These are phyloP conservation scores for Rhodocollybia butyracea DNA, from an alignment of 768 basidiomycete genomes.

Conservation along the genomic window DNA sequence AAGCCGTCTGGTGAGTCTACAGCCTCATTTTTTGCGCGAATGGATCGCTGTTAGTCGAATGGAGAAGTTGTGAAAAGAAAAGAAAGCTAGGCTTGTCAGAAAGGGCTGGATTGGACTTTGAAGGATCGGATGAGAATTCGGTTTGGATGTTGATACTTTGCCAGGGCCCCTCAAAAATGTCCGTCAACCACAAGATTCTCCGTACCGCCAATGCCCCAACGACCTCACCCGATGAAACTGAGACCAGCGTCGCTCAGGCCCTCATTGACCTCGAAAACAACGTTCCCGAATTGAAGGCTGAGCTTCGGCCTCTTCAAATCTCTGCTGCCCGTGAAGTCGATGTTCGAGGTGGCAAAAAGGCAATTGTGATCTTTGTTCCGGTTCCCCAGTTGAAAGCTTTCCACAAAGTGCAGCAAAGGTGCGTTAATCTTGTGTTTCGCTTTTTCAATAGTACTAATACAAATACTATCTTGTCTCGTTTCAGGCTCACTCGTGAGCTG, in stretches of 20 bases:
- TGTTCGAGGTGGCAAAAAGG: slow-evolving; percentile 99
- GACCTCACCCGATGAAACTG: slow-evolving; percentile 86
- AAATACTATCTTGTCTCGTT: no score
- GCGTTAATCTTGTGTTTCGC: slow-evolving; percentile 17
- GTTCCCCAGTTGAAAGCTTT: slow-evolving; percentile 97
- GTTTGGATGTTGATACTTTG: slow-evolving; percentile 9
- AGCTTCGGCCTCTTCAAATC: slow-evolving; percentile 94
- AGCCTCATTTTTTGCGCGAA: slow-evolving; percentile 4
- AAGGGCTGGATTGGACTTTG: slow-evolving; percentile 55
- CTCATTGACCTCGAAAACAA: slow-evolving; percentile 97
- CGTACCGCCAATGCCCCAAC: slow-evolving; percentile 95
- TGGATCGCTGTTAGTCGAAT: slow-evolving; percentile 19
- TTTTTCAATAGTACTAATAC: not conserved
- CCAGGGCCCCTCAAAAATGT: slow-evolving; percentile 59
- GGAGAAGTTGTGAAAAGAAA: slow-evolving; percentile 15
- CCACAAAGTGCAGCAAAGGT: slow-evolving; percentile 98
- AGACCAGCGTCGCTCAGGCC: slow-evolving; percentile 90
- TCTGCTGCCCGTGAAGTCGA: slow-evolving; percentile 98
- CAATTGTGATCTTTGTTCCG: slow-evolving; percentile 97
- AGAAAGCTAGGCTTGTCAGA: slow-evolving; percentile 21
- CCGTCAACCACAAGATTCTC: slow-evolving; percentile 82
- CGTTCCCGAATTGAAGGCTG: slow-evolving; percentile 96
- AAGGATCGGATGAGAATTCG: slow-evolving; percentile 17
- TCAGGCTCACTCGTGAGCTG: slow-evolving; percentile 93
- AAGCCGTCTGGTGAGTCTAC: slow-evolving; percentile 65